Conservation (phyloP, 768 basidiomycete genomes). For the Mycena vitilis region DNA sequence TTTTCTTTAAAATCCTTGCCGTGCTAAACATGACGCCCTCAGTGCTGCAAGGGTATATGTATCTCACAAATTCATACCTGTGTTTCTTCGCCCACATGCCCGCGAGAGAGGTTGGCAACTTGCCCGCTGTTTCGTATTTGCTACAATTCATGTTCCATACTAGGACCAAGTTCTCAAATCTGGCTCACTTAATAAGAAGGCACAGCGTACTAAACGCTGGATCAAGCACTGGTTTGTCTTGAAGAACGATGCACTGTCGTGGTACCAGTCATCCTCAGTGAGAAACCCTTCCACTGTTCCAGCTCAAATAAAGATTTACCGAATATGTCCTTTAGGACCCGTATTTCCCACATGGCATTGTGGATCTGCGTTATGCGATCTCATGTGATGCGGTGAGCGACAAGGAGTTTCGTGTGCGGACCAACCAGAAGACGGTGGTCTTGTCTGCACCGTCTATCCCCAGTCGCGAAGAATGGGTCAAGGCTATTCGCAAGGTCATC, state of each 20-base stretch:
- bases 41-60: constrained; percentile 99
- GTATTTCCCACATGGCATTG: constrained; percentile 96
- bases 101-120: constrained; percentile 75
- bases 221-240: constrained; percentile 97
- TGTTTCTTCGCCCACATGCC: constrained; percentile 99
- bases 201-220: constrained; percentile 91
- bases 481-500: constrained; percentile 92
- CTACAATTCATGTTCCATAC: constrained; percentile 27
- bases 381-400: constrained; percentile 86
- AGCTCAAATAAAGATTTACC: constrained; percentile 33
- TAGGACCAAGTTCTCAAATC: constrained; percentile 95
- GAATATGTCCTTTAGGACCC: constrained; percentile 73
- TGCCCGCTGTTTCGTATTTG: constrained; percentile 6
- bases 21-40: constrained; percentile 23
- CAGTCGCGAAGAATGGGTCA: constrained; percentile 95
- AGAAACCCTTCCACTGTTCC: constrained; percentile 39
- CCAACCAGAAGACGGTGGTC: constrained; percentile 80
- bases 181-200: constrained; percentile 88
- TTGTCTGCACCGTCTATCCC: constrained; percentile 84
- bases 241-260: constrained; percentile 95
- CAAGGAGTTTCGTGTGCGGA: constrained; percentile 84
- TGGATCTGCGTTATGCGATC: constrained; percentile 94
- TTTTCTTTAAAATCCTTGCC: not conserved
- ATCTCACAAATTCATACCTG: constrained; percentile 90
- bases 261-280: constrained; percentile 96